Conservation (phyloP, 208 protist species). For the Crithidia brevicula region DNA sequence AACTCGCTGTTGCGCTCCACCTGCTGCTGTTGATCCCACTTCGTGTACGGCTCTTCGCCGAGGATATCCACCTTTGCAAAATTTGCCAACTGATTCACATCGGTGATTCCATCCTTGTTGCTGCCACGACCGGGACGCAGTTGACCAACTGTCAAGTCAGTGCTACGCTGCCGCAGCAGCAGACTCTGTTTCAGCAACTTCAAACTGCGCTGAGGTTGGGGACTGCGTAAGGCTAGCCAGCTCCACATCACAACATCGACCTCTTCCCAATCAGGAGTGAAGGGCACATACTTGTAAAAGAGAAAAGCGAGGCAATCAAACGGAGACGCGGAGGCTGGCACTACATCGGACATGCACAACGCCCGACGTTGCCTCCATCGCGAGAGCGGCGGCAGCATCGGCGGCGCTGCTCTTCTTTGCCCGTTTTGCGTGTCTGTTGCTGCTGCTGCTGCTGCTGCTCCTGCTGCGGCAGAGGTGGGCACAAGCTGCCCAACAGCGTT, state of each 20-base stretch:
- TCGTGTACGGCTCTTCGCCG: slow-evolving; percentile 14
- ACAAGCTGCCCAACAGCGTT: slow-evolving; percentile 19
- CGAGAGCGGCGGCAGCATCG: slow-evolving; percentile 12
- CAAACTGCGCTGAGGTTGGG: slow-evolving; percentile 40
- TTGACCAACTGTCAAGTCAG: neutral
- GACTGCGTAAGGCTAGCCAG: slow-evolving; percentile 32
- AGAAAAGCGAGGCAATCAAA: slow-evolving; percentile 23
- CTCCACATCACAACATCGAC: slow-evolving; percentile 56
- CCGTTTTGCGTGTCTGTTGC: too few species aligned
- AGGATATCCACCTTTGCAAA: slow-evolving; percentile 20
- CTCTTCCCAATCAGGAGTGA: slow-evolving; percentile 34
- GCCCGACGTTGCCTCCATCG: slow-evolving; percentile 25
- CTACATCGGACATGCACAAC: slow-evolving; percentile 18
- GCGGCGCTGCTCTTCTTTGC: neutral
- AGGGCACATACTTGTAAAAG: slow-evolving; percentile 31
- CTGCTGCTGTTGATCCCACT: slow-evolving; percentile 12
- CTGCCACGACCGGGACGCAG: slow-evolving; percentile 1
- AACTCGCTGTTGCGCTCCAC: slow-evolving; percentile 8
- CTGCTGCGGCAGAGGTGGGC: neutral
- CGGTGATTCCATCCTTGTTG: slow-evolving; percentile 4
- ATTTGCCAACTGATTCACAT: slow-evolving; percentile 1
- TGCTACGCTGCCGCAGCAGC: slow-evolving; percentile 22
- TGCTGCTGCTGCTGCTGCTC: neutral
- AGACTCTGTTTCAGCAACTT: slow-evolving; percentile 34
- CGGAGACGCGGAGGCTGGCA: slow-evolving; percentile 28